Evolutionary conservation across 495 filamentous ascomycete species (phyloP).

Genomic region (Alectoria sarmentosa): DNA sequence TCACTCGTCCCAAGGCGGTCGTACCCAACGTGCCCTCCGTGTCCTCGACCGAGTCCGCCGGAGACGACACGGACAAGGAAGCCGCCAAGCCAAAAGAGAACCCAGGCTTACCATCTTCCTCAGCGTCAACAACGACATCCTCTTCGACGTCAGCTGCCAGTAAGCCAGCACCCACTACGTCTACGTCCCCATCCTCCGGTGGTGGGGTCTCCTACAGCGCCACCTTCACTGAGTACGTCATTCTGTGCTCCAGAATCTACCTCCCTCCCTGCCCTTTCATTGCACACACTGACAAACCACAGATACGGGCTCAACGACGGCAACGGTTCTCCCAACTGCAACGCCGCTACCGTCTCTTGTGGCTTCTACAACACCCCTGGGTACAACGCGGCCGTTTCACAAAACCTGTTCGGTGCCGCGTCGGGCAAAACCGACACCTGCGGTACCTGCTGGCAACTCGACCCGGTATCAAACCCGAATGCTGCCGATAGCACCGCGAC

Average conservation of each 20-base stretch:
- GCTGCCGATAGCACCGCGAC: background rate
- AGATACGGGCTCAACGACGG: constrained; percentile 26
- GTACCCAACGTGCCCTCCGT: background rate
- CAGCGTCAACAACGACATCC: background rate
- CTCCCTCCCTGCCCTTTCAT: background rate
- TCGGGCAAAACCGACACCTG: constrained; percentile 25
- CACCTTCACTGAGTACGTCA: constrained; percentile 13
- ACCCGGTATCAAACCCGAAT: background rate
- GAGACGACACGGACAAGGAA: background rate
- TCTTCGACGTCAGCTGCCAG: background rate
- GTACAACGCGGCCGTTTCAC: constrained; percentile 32
- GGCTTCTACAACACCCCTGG: constrained; percentile 23
- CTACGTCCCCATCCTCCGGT: background rate
- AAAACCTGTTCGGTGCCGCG: constrained; percentile 32
- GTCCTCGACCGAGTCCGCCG: background rate
- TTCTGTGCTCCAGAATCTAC: background rate
- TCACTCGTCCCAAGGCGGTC: background rate
- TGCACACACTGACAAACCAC: background rate
- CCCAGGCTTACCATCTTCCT: constrained; percentile 2
- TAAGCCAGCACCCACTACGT: background rate
- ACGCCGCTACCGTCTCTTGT: constrained; percentile 25
- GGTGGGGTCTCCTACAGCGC: background rate
- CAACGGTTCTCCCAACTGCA: constrained; percentile 25
- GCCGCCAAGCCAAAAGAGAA: background rate
- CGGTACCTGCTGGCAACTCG: constrained; percentile 29